A percentile compares a stretch with the other conserved stretches of the same genome.
phyloP scores from a whole-genome alignment of 805 yeast genomes.

The Candida ficus region DNA sequence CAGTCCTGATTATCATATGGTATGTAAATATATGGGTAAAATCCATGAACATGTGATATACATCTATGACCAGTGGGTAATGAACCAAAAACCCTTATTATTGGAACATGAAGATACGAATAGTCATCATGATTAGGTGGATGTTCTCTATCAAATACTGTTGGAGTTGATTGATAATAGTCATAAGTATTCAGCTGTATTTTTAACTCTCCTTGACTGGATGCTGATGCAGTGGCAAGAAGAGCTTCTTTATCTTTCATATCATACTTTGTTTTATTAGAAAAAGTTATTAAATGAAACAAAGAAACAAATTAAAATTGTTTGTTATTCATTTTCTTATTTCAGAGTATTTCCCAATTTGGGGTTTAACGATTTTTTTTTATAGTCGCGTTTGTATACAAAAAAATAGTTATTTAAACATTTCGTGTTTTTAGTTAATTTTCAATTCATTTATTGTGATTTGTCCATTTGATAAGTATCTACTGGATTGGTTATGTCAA shows the following conservation, averaged over 20 bases:
- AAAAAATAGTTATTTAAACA: too few species aligned
- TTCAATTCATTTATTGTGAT: background rate
- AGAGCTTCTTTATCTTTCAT: constrained; percentile 8
- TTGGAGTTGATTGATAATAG: constrained; percentile 55
- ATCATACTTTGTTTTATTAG: background rate
- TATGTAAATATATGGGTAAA: constrained; percentile 75
- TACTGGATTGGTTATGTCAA: too few species aligned
- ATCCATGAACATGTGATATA: constrained; percentile 75
- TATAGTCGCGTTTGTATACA: background rate
- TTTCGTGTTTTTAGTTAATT: background rate
- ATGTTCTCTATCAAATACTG: constrained; percentile 41
- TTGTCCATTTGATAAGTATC: too few species aligned
- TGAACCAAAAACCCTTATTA: constrained; percentile 73
- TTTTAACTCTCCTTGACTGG: constrained; percentile 13
- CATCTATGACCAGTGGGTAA: constrained; percentile 54
- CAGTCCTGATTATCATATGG: constrained; percentile 49
- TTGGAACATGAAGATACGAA: constrained; percentile 53
- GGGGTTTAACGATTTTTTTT: background rate
- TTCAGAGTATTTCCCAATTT: background rate
- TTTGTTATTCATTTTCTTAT: background rate
- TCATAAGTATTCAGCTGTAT: constrained; percentile 63
- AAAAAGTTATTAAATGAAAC: background rate
- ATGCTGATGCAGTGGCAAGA: constrained; percentile 2
- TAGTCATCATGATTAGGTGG: constrained; percentile 24
- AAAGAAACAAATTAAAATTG: background rate